Base-by-base conservation (phyloP, 1,284 basidiomycete species). In the Lentinus polychrous region DNA sequence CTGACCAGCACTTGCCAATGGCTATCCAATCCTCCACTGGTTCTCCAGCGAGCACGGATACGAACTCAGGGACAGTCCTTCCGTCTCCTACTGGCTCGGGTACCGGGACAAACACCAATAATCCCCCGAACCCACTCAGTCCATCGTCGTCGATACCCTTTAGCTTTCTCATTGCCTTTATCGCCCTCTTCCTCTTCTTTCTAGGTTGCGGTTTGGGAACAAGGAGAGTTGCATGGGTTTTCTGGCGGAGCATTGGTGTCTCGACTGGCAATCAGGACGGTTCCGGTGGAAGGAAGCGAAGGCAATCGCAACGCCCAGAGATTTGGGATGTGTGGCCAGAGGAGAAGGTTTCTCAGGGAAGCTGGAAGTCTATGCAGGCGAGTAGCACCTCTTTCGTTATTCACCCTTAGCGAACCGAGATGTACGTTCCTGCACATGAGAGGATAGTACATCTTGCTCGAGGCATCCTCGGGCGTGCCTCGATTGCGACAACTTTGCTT, bases 151-250 rank as follows among this genome's bases (percentile, higher is more conserved):
- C 60, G 8, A 57, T 64, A 18, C 61, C 60, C 12, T 82, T 82
- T 55, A 80, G 79, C 36, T 82, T 83, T 58, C 71, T 82, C 53
- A 72, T 83, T 60, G 74, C 78, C 31, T 80, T 83, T 57, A 65
- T 80, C 58, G 71, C 74, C 7, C 69, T 83, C 47, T 69, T 83
- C 37, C 64, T 81, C 45, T 64, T 81, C 49, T 80, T 81, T 52
- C 65, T 80, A 18, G 75, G 69, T 5, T 81, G 79, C 51, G 78
- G 77, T 8, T 58, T 81, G 17, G 67, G 74, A 27, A 72, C 78
- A 12, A 69, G 80, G 49, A 66, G 76, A 27, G 52, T 58, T 23
- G 54, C 57, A 3, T 46, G 48, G 43, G 51, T 52, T 36, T 49
- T 60, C 23, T 49, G 57, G n/a, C 57, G 55, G 43, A 55, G 52